phyloP scores from a whole-genome alignment of 2,329 filamentous ascomycete genomes.

The Stagonosporopsis chrysanthemi region DNA sequence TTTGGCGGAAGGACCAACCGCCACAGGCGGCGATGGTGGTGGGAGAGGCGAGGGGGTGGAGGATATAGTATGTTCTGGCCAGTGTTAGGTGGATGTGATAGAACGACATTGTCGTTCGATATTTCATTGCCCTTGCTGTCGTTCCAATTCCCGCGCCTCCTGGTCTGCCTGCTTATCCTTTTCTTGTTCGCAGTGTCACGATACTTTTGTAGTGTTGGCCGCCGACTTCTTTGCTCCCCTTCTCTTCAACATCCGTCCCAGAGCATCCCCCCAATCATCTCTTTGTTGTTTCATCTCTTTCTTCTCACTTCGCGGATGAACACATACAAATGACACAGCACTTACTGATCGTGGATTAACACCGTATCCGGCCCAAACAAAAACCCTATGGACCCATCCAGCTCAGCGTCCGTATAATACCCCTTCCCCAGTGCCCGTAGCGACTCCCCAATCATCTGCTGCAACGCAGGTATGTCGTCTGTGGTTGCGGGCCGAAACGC shows the following conservation, averaged over 20 bases:
- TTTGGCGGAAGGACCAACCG: constrained; percentile 47
- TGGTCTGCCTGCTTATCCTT: background rate
- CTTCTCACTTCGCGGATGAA: background rate
- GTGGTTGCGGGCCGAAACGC: constrained; percentile 38
- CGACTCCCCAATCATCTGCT: constrained; percentile 40
- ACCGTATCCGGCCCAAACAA: constrained; percentile 48
- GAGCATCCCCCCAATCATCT: too few species aligned
- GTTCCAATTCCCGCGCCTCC: too few species aligned
- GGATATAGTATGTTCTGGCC: constrained; percentile 44
- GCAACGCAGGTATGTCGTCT: constrained; percentile 42
- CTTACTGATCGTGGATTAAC: constrained; percentile 40
- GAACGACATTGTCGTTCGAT: too few species aligned
- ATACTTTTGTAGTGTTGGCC: background rate
- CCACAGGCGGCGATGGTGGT: constrained; percentile 43
- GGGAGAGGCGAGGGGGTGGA: constrained; percentile 33
- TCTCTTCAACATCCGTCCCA: too few species aligned
- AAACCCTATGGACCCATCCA: constrained; percentile 48
- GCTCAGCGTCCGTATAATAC: constrained; percentile 43
- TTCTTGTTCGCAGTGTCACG: too few species aligned
- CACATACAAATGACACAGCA: background rate
- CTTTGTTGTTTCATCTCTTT: background rate
- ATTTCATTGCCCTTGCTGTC: background rate
- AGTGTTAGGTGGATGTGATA: background rate
- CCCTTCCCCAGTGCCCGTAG: constrained; percentile 37
- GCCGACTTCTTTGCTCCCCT: background rate